phyloP scores from a whole-genome alignment of 805 yeast genomes.

The Vanderwaltozyma polyspora region DNA sequence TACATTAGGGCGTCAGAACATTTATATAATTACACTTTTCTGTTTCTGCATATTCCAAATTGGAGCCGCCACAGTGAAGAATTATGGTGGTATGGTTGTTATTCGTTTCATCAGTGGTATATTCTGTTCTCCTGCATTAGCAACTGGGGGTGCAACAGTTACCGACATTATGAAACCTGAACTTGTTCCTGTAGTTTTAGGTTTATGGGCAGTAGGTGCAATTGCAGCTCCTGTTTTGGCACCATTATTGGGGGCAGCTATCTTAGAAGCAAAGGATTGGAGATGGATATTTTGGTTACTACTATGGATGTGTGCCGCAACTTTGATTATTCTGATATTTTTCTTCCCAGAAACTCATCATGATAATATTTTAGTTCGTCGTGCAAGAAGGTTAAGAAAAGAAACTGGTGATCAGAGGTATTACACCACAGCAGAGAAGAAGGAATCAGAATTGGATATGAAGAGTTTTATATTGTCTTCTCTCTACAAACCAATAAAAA shows the following conservation, averaged over 20 bases:
- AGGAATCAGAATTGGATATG: slow-evolving; percentile 17
- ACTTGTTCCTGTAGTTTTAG: slow-evolving; percentile 36
- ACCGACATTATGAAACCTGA: slow-evolving; percentile 38
- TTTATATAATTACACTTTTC: slow-evolving; percentile 37
- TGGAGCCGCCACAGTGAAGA: slow-evolving; percentile 41
- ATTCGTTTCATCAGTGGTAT: slow-evolving; percentile 45
- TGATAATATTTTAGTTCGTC: slow-evolving; percentile 35
- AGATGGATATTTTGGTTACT: slow-evolving; percentile 46
- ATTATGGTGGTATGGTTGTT: slow-evolving; percentile 40
- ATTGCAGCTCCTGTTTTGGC: slow-evolving; percentile 46
- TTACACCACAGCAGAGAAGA: slow-evolving; percentile 31
- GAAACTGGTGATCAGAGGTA: slow-evolving; percentile 40
- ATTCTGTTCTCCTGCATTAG: slow-evolving; percentile 44
- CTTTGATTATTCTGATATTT: slow-evolving; percentile 28
- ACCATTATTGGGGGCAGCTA: slow-evolving; percentile 45
- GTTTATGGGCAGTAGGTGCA: slow-evolving; percentile 43
- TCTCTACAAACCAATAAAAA: slow-evolving; percentile 38
- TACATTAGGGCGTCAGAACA: slow-evolving; percentile 39
- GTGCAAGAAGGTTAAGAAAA: slow-evolving; percentile 35
- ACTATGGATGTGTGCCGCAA: slow-evolving; percentile 31
- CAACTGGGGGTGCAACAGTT: slow-evolving; percentile 49
- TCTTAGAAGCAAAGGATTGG: slow-evolving; percentile 39
- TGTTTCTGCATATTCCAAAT: slow-evolving; percentile 42
- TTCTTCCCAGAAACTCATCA: slow-evolving; percentile 41
- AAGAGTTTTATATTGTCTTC: slow-evolving; percentile 22